Conservation (phyloP, 2,329 filamentous ascomycete species). For the Cordyceps cicadae region DNA sequence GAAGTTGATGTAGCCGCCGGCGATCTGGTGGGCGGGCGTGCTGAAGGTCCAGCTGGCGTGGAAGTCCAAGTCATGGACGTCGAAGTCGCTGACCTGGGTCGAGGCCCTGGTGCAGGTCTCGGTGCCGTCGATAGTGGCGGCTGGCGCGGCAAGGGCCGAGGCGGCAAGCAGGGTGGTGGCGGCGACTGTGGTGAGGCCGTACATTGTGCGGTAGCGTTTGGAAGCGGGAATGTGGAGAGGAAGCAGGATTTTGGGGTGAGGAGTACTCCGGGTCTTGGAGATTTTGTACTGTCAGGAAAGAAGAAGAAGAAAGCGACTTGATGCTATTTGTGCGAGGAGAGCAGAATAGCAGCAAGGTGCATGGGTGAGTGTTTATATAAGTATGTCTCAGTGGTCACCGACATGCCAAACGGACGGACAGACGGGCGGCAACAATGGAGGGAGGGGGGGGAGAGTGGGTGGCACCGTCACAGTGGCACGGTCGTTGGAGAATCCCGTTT, state of each 20-base stretch:
- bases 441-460: too few species aligned
- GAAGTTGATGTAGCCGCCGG: slow-evolving; percentile 39
- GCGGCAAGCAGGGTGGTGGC: slow-evolving; percentile 19
- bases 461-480: background rate
- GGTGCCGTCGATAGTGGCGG: slow-evolving; percentile 7
- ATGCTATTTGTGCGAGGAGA: background rate
- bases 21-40: slow-evolving; percentile 44
- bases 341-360: background rate
- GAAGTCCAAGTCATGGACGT: slow-evolving; percentile 37
- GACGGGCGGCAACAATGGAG: background rate
- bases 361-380: background rate
- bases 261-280: background rate
- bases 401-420: background rate
- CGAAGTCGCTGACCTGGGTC: slow-evolving; percentile 26
- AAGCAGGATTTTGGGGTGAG: background rate
- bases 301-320: background rate
- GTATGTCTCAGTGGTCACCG: background rate
- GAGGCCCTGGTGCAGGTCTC: slow-evolving; percentile 18
- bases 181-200: slow-evolving; percentile 17
- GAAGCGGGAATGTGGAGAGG: background rate
- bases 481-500: background rate
- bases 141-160: slow-evolving; percentile 18
- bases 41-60: slow-evolving; percentile 40
- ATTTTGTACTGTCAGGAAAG: background rate
- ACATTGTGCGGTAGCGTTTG: slow-evolving; percentile 13